Conservation (phyloP, 345 rosid genomes). For the Firmiana major region DNA sequence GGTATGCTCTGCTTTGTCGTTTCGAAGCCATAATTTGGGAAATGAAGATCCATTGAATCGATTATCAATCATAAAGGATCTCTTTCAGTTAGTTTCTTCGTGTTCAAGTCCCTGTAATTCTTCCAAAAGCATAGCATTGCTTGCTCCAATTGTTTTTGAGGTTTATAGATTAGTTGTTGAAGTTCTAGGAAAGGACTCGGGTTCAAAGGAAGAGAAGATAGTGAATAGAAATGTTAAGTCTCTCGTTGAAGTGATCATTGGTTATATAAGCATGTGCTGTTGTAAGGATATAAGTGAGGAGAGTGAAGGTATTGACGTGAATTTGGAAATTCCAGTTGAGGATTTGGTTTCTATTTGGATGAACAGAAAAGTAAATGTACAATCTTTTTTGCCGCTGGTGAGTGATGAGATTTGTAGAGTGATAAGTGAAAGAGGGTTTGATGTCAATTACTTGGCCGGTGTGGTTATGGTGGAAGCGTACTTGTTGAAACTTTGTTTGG, state of each 20-base stretch:
- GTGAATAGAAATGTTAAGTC: conserved; percentile 30
- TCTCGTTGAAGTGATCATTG: conserved; percentile 41
- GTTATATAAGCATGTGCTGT: conserved; percentile 38
- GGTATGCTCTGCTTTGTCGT: conserved; percentile 43
- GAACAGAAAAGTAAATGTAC: conserved; percentile 22
- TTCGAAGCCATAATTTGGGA: conserved; percentile 17
- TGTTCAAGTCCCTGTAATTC: conserved; percentile 34
- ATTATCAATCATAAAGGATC: conserved; percentile 27
- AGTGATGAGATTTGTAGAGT: conserved; percentile 25
- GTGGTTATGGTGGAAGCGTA: conserved; percentile 43
- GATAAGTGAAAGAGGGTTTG: conserved; percentile 24
- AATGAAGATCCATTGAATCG: conserved; percentile 27
- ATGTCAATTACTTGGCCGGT: conserved; percentile 45
- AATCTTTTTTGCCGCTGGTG: conserved; percentile 39
- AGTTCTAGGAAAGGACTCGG: conserved; percentile 25
- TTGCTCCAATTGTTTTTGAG: conserved; percentile 47
- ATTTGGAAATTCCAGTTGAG: conserved; percentile 23
- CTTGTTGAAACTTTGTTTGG: conserved; percentile 49
- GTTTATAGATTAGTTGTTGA: conserved; percentile 28
- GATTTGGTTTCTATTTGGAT: conserved; percentile 45
- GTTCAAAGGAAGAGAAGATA: conserved; percentile 36
- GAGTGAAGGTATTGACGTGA: background rate
- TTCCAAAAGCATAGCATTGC: conserved; percentile 42
- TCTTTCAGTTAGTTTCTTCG: conserved; percentile 42
- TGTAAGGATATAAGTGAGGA: conserved; percentile 24